These are phyloP conservation scores for Sisymbrium irio DNA, from an alignment of 345 rosid genomes.

Conservation along the genomic window DNA sequence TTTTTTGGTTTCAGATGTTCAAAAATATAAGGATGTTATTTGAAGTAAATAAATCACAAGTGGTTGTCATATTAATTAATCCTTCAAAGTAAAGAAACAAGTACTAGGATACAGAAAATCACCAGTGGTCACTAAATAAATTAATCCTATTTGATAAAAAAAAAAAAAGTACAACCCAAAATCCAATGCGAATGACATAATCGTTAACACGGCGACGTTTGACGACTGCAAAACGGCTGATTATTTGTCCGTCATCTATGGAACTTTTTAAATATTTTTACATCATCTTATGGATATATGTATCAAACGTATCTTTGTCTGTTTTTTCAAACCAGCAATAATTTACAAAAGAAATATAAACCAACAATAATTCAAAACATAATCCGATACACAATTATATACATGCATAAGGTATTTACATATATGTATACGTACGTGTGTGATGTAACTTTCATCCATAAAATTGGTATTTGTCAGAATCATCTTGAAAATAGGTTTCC, in stretches of 20 bases:
- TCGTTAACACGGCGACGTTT: slow-evolving; percentile 23
- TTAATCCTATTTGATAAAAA: neutral
- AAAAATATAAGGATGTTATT: no score
- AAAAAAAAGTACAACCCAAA: slow-evolving; percentile 1
- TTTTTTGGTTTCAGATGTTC: neutral
- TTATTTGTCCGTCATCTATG: slow-evolving; percentile 4
- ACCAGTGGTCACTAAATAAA: slow-evolving; percentile 20
- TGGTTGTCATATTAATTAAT: neutral
- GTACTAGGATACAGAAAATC: slow-evolving; percentile 30
- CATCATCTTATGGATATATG: neutral
- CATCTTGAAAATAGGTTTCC: slow-evolving; percentile 38
- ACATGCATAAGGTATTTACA: neutral
- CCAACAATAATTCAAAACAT: neutral
- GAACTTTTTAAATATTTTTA: neutral
- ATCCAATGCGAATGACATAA: slow-evolving; percentile 26
- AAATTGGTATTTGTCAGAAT: slow-evolving; percentile 39
- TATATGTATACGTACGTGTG: slow-evolving; percentile 30
- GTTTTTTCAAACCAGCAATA: neutral
- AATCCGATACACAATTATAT: neutral
- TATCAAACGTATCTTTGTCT: slow-evolving; percentile 23
- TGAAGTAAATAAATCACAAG: neutral
- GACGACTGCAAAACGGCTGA: slow-evolving; percentile 21
- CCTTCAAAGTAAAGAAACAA: neutral
- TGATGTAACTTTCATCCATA: slow-evolving; percentile 42
- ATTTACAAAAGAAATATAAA: neutral